phyloP scores from a whole-genome alignment of 306 rosid species.

The Luffa acutangula region DNA sequence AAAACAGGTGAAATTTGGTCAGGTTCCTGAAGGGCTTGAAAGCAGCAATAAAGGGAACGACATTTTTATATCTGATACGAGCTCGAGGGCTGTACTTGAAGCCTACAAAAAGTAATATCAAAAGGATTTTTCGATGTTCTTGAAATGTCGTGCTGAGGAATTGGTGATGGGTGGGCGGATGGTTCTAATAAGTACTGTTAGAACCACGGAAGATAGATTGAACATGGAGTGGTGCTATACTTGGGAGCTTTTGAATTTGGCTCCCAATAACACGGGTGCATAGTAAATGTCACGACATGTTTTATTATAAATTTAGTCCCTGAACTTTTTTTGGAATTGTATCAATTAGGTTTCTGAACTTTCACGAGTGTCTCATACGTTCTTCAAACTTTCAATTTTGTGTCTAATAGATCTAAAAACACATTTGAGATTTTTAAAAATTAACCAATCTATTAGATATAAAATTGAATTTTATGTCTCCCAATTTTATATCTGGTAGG shows the following conservation, averaged over 20 bases:
- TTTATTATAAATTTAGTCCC: too few relatives aligned
- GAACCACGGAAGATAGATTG: not conserved
- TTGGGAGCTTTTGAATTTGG: not conserved
- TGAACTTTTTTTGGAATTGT: too few relatives aligned
- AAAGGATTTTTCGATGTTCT: not conserved
- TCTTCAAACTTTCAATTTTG: too few relatives aligned
- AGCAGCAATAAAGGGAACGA: not conserved
- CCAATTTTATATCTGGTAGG: too few relatives aligned
- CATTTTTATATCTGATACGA: conserved; percentile 8
- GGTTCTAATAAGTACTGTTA: not conserved
- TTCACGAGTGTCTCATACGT: too few relatives aligned
- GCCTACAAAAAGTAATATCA: conserved; percentile 22
- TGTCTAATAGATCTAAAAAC: too few relatives aligned
- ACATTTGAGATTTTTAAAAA: too few relatives aligned
- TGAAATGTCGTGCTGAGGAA: not conserved
- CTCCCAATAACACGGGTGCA: not conserved
- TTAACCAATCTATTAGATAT: too few relatives aligned
- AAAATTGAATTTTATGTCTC: too few relatives aligned
- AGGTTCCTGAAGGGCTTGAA: not conserved
- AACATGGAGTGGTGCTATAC: not conserved
- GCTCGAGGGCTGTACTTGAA: conserved; percentile 11
- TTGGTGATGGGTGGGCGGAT: conserved; percentile 15
- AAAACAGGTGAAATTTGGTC: not conserved
- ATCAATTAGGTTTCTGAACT: too few relatives aligned
- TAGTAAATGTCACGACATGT: not conserved